phyloP scores from a whole-genome alignment of 2,329 filamentous ascomycete species.

The Aaosphaeria arxii region DNA sequence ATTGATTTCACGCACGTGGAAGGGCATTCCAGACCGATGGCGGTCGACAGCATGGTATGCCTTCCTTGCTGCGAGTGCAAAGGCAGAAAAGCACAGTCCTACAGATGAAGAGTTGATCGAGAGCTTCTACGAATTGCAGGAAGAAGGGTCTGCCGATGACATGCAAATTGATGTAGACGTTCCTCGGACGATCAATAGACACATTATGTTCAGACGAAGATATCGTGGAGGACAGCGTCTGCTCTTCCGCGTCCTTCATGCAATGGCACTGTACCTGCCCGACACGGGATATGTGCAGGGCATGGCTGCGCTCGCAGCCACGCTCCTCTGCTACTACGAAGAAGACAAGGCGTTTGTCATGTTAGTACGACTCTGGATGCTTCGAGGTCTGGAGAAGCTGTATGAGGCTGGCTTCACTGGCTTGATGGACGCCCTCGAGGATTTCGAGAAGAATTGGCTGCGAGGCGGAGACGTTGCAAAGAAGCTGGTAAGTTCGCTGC shows the following conservation, averaged over 20 bases:
- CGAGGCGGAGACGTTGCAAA: slow-evolving; percentile 70
- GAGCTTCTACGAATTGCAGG: slow-evolving; percentile 69
- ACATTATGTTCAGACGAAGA: slow-evolving; percentile 93
- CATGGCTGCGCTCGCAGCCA: slow-evolving; percentile 92
- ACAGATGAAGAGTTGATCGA: slow-evolving; percentile 70
- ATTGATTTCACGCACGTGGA: slow-evolving; percentile 90
- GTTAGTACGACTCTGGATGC: slow-evolving; percentile 90
- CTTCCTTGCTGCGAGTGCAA: slow-evolving; percentile 78
- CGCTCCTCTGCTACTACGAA: slow-evolving; percentile 92
- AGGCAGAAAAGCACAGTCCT: slow-evolving; percentile 58
- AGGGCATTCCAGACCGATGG: slow-evolving; percentile 96
- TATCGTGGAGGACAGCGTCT: slow-evolving; percentile 91
- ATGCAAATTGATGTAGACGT: slow-evolving; percentile 97
- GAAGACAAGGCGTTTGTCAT: slow-evolving; percentile 94
- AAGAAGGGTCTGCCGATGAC: slow-evolving; percentile 78
- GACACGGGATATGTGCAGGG: slow-evolving; percentile 95
- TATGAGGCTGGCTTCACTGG: slow-evolving; percentile 84
- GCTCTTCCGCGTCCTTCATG: slow-evolving; percentile 88
- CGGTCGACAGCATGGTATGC: slow-evolving; percentile 91
- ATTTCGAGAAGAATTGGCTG: slow-evolving; percentile 85
- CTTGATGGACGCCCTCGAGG: slow-evolving; percentile 78
- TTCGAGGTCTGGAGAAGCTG: slow-evolving; percentile 79
- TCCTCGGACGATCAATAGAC: slow-evolving; percentile 86
- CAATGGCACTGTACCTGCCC: slow-evolving; percentile 85
- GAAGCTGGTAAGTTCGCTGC: slow-evolving; percentile 66